Percentiles rank a stretch among this genome's conserved stretches.
phyloP scores from a whole-genome alignment of 2,329 filamentous ascomycete genomes.

The Pseudonectria buxi region DNA sequence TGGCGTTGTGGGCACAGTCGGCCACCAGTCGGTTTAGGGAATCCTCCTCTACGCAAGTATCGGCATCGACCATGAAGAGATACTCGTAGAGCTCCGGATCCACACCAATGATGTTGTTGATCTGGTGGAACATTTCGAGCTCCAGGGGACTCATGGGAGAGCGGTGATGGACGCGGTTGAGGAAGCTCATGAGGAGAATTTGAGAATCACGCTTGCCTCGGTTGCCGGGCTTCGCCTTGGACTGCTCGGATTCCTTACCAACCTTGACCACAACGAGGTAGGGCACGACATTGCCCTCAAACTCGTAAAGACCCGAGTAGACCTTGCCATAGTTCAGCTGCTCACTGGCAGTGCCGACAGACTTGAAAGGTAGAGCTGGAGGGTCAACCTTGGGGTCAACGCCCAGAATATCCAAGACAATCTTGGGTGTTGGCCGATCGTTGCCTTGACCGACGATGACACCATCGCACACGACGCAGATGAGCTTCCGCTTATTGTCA shows the following conservation, averaged over 20 bases:
- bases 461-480: constrained; percentile 93
- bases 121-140: constrained; percentile 96
- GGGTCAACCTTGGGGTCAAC: constrained; percentile 96
- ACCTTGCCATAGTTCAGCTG: constrained; percentile 98
- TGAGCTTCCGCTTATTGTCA: constrained; percentile 96
- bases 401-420: constrained; percentile 92
- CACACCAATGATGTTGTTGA: constrained; percentile 98
- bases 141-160: constrained; percentile 92
- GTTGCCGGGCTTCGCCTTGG: constrained; percentile 89
- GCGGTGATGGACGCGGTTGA: constrained; percentile 94
- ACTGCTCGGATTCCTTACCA: constrained; percentile 91
- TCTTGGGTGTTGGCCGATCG: constrained; percentile 93
- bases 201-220: constrained; percentile 98
- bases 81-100: constrained; percentile 98
- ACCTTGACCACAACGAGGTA: constrained; percentile 96
- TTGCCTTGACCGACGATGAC: constrained; percentile 96
- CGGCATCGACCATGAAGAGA: constrained; percentile 93
- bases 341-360: constrained; percentile 78
- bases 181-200: constrained; percentile 91
- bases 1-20: constrained; percentile 85
- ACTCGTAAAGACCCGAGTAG: constrained; percentile 96
- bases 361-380: constrained; percentile 88
- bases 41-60: constrained; percentile 89
- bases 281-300: constrained; percentile 93
- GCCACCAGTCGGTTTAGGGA: constrained; percentile 88